Conservation (phyloP, 176 grass and related monocot species). For the Miscanthus lutarioriparius region DNA sequence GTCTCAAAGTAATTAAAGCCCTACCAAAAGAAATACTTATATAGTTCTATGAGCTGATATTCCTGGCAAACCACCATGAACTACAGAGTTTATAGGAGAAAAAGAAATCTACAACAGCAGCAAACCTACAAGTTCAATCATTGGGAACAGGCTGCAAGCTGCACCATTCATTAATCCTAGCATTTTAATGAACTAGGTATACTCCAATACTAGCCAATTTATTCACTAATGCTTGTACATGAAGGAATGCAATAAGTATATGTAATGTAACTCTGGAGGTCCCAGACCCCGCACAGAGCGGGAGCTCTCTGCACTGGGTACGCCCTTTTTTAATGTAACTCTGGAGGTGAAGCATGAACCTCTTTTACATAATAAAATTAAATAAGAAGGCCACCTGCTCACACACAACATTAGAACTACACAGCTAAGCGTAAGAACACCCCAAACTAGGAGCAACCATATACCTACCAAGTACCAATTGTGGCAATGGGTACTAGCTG, state of each 20-base stretch:
- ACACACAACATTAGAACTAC: slow-evolving; percentile 2
- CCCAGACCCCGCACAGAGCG: no score
- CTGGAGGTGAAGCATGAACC: not conserved
- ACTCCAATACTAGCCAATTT: not conserved
- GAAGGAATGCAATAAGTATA: not conserved
- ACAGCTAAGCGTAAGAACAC: not conserved
- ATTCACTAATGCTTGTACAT: not conserved
- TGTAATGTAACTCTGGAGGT: not conserved
- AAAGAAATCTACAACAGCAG: not conserved
- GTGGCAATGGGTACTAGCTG: not conserved
- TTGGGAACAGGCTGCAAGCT: not conserved
- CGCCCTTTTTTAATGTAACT: not conserved
- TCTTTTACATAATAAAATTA: not conserved
- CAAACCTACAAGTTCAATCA: not conserved
- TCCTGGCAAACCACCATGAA: not conserved
- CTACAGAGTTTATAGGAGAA: not conserved
- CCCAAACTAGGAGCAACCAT: not conserved
- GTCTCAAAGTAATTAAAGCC: not conserved
- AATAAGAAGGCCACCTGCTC: not conserved
- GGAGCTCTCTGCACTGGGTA: no score
- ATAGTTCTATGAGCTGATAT: not conserved
- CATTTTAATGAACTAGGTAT: not conserved
- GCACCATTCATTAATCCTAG: not conserved
- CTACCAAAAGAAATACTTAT: not conserved
- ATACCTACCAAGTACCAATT: not conserved